These are phyloP conservation scores for Phyllosticta citriasiana DNA, from an alignment of 2,329 filamentous ascomycete species.

Conservation along the genomic window DNA sequence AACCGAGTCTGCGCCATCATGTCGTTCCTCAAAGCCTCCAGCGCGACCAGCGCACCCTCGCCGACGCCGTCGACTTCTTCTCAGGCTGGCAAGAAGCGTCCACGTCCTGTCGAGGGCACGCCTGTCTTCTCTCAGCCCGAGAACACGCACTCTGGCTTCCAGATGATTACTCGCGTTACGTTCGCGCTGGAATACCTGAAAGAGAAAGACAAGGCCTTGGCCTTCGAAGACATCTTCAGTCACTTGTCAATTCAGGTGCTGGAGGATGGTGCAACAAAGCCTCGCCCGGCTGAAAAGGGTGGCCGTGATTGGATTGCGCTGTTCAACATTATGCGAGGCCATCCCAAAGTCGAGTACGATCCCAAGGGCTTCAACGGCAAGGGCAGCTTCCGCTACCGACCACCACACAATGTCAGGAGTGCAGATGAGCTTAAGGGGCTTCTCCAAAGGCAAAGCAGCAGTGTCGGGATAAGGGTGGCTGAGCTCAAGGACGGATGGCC, in stretches of 20 bases:
- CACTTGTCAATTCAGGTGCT: slow-evolving; percentile 62
- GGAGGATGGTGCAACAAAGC: slow-evolving; percentile 42
- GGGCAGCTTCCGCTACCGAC: slow-evolving; percentile 73
- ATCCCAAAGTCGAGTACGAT: slow-evolving; percentile 52
- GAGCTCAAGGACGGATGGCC: slow-evolving; percentile 96
- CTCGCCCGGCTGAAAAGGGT: slow-evolving; percentile 29
- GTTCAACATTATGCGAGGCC: slow-evolving; percentile 56
- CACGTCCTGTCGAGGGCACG: slow-evolving; percentile 44
- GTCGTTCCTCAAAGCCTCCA: slow-evolving; percentile 25
- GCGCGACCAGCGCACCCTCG: slow-evolving; percentile 44
- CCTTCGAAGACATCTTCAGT: slow-evolving; percentile 65
- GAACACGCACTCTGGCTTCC: slow-evolving; percentile 63
- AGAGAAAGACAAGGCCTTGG: slow-evolving; percentile 29
- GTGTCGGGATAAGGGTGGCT: slow-evolving; percentile 71
- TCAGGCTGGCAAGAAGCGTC: slow-evolving; percentile 38
- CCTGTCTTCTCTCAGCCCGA: slow-evolving; percentile 66
- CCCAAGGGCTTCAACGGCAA: slow-evolving; percentile 52
- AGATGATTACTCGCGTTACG: slow-evolving; percentile 78
- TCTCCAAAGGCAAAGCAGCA: slow-evolving; percentile 72
- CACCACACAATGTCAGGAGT: slow-evolving; percentile 72
- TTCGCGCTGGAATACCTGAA: slow-evolving; percentile 79
- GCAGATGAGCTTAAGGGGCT: slow-evolving; percentile 68
- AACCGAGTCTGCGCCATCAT: slow-evolving; percentile 15
- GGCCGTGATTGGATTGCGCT: slow-evolving; percentile 31
- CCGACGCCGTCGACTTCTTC: slow-evolving; percentile 43